Conservation (phyloP, 2,329 filamentous ascomycete species). For the Colletotrichum sp. region DNA sequence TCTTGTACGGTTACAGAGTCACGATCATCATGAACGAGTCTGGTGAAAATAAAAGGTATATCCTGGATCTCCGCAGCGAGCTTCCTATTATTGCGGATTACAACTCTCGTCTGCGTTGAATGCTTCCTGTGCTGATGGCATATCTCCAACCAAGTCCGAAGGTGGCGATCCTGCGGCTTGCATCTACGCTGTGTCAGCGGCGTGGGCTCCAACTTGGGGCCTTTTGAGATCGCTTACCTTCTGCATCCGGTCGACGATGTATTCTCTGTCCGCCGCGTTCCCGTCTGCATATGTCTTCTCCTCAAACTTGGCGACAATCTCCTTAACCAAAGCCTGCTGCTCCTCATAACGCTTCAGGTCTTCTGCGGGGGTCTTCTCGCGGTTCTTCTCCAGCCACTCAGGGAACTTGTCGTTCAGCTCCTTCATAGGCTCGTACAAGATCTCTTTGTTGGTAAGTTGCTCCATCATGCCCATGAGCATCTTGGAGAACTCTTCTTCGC, state of each 20-base stretch:
- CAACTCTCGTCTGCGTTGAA: slow-evolving; percentile 67
- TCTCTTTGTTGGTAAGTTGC: slow-evolving; percentile 97
- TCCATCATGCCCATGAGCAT: slow-evolving; percentile 99
- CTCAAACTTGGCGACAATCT: slow-evolving; percentile 92
- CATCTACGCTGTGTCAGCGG: slow-evolving; percentile 68
- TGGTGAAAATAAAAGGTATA: slow-evolving; percentile 27
- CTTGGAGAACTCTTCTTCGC: slow-evolving; percentile 89
- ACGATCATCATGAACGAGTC: neutral
- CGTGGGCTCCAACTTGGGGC: neutral
- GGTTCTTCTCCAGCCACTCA: slow-evolving; percentile 83
- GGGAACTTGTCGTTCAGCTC: slow-evolving; percentile 94
- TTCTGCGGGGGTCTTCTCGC: slow-evolving; percentile 65
- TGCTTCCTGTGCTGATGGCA: slow-evolving; percentile 80
- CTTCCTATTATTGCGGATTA: slow-evolving; percentile 59
- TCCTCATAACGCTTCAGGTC: slow-evolving; percentile 82
- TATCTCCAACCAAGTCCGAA: slow-evolving; percentile 87
- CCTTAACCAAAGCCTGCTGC: slow-evolving; percentile 78
- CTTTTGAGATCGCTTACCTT: slow-evolving; percentile 65
- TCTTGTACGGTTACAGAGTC: neutral
- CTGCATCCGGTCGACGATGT: slow-evolving; percentile 97
- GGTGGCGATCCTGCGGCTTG: slow-evolving; percentile 93
- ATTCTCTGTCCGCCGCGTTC: slow-evolving; percentile 82
- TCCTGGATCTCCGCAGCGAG: slow-evolving; percentile 9
- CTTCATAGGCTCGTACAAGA: slow-evolving; percentile 98
- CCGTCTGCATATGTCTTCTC: slow-evolving; percentile 80